Conservation (phyloP, 129 eudicot genomes). For the Logfia minima region DNA sequence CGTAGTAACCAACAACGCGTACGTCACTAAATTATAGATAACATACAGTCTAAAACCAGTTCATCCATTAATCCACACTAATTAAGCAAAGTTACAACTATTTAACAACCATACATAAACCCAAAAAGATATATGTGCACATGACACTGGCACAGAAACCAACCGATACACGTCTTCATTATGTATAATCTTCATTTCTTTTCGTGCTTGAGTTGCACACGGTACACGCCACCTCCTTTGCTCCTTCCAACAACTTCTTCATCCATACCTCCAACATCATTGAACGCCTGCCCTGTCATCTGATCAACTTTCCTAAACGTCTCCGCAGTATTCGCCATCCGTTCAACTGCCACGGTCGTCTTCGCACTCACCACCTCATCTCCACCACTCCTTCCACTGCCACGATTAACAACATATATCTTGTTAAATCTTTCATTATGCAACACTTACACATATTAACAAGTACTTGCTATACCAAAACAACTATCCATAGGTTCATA, state of each 20-base stretch:
- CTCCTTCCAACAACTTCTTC: background rate
- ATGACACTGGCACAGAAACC: background rate
- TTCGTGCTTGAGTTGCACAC: constrained; percentile 24
- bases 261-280: constrained; percentile 24
- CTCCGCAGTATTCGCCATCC: constrained; percentile 13
- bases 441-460: too few relatives aligned
- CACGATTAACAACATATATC: background rate
- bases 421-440: too few relatives aligned
- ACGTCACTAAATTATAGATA: too few relatives aligned
- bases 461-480: too few relatives aligned
- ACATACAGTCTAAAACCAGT: too few relatives aligned
- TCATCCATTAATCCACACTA: too few relatives aligned
- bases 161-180: background rate
- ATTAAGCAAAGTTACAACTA: too few relatives aligned
- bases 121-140: too few relatives aligned
- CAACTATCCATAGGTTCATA: too few relatives aligned
- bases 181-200: constrained; percentile 8
- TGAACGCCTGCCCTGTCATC: constrained; percentile 31
- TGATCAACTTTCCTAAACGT: constrained; percentile 27
- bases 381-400: background rate
- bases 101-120: too few relatives aligned
- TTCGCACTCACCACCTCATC: background rate
- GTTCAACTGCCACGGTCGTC: background rate
- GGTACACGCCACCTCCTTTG: constrained; percentile 9
- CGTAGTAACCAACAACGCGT: too few relatives aligned